Base-by-base conservation (phyloP, 2,329 filamentous ascomycete species). In the Biscogniauxia mediterranea region DNA sequence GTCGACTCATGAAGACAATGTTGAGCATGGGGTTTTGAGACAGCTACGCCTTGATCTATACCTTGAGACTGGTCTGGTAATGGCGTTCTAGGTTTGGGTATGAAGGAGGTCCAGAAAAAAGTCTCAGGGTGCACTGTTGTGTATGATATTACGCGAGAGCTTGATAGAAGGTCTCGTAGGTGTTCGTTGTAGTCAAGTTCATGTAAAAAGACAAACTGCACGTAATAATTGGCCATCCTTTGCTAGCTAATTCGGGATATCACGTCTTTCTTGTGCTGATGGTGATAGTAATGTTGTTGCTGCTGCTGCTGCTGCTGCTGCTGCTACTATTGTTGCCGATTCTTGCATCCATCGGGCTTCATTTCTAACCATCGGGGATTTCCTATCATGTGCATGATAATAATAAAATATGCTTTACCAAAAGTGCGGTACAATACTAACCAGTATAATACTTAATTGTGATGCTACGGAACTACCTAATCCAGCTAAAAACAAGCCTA, bases 51-150 rank as follows among this genome's bases (percentile, higher is more conserved):
- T 38, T 38, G 62, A 59, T 38, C 61, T 59, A 66, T 66, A 66
- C 63, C 62, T 61, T 21, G 26, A 23, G 53, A 54, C 53, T 53
- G 50, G 63, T 61, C 59, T 55, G 57, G 58, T 54, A 59, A 54
- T 53, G 54, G 65, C 63, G 61, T 61, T 65, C 65, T 28, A 62
- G 64, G 62, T 65, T 63, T 58, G 21, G 59, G 62, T 15, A 61
- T 19, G 23, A 28, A 17, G 1, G 23, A 28, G 52, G 28, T n/a
- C n/a, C 3, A 32, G 2, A 32, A 64, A 63, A 61, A 60, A 51
- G 50, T 50, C 61, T 61, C 32, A 57, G 56, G 55, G 56, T 52
- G 54, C 51, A 59, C 28, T 2, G 7, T 32, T 32, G 42, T 23
- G 26, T 42, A 50, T 23, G 23, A 46, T 50, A 46, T 20, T 42